phyloP scores from a whole-genome alignment of 306 rosid species.

The Vigna angularis region DNA sequence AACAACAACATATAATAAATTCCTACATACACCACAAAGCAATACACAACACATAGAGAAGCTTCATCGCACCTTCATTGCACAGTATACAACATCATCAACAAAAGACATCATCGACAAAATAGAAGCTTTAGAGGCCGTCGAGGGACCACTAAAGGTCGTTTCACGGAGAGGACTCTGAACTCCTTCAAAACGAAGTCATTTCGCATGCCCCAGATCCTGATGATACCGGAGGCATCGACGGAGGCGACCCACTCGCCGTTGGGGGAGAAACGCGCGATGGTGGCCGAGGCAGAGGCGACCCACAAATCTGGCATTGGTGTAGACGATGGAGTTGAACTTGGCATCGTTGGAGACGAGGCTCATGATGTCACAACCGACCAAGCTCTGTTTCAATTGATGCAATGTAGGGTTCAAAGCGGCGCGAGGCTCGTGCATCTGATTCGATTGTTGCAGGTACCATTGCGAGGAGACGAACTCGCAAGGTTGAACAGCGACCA shows the following conservation, averaged over 20 bases:
- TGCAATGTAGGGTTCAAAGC: no score
- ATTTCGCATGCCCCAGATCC: conserved; percentile 91
- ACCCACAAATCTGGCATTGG: conserved; percentile 87
- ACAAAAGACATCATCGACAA: not conserved
- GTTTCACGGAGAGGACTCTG: conserved; percentile 79
- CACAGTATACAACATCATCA: not conserved
- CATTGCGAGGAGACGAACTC: no score
- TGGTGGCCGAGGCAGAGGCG: conserved; percentile 75
- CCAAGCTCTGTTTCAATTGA: no score
- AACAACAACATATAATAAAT: no score
- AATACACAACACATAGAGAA: no score
- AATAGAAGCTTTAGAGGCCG: conserved; percentile 54
- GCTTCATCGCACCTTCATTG: conserved; percentile 69
- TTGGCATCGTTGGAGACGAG: conserved; percentile 74
- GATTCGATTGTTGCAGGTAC: no score
- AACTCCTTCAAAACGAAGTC: conserved; percentile 90
- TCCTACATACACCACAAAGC: no score
- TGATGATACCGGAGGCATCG: conserved; percentile 79
- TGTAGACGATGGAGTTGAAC: conserved; percentile 67
- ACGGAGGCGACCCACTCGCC: conserved; percentile 96
- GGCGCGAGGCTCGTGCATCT: no score
- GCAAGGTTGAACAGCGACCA: no score
- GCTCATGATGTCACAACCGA: no score
- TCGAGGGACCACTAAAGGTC: conserved; percentile 97
- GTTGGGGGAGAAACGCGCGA: conserved; percentile 92